phyloP scores from a whole-genome alignment of 257 asterid genomes.

The Cordia subcordata region DNA sequence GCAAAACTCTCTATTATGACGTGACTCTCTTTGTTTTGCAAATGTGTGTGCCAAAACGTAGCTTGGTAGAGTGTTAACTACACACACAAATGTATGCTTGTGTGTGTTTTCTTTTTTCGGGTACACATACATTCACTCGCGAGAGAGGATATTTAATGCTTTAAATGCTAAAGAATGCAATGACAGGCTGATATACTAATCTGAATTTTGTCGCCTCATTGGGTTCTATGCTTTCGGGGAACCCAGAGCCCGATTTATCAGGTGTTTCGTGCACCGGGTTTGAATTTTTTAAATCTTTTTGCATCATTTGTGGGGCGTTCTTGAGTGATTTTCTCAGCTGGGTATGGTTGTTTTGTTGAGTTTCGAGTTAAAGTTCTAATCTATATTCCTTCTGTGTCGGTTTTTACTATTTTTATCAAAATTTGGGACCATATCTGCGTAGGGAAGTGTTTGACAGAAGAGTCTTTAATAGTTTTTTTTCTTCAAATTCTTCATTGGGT shows the following conservation, averaged over 20 bases:
- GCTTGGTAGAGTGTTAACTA: background rate
- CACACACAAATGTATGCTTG: slow-evolving; percentile 2
- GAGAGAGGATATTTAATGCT: too few relatives aligned
- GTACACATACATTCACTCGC: too few relatives aligned
- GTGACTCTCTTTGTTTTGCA: background rate
- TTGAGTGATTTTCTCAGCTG: slow-evolving; percentile 20
- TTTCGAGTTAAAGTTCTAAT: slow-evolving; percentile 20
- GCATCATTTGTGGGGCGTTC: background rate
- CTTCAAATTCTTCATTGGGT: slow-evolving; percentile 1
- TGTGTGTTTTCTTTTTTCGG: background rate
- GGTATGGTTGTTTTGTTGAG: slow-evolving; percentile 16
- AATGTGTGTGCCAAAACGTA: background rate
- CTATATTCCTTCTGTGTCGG: slow-evolving; percentile 12
- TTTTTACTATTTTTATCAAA: background rate
- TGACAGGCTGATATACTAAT: too few relatives aligned
- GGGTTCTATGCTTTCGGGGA: background rate
- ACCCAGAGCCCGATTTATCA: too few relatives aligned
- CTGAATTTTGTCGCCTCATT: background rate
- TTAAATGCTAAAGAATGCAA: too few relatives aligned
- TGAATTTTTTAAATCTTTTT: slow-evolving; percentile 1
- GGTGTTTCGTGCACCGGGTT: too few relatives aligned
- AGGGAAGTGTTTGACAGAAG: background rate
- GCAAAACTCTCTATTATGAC: slow-evolving; percentile 15
- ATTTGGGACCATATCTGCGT: background rate
- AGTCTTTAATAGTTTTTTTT: background rate